A percentile compares a stretch with the other conserved stretches of the same genome.
Conservation (phyloP, 352 stramenopile species). For the Blastocystis sp. region DNA sequence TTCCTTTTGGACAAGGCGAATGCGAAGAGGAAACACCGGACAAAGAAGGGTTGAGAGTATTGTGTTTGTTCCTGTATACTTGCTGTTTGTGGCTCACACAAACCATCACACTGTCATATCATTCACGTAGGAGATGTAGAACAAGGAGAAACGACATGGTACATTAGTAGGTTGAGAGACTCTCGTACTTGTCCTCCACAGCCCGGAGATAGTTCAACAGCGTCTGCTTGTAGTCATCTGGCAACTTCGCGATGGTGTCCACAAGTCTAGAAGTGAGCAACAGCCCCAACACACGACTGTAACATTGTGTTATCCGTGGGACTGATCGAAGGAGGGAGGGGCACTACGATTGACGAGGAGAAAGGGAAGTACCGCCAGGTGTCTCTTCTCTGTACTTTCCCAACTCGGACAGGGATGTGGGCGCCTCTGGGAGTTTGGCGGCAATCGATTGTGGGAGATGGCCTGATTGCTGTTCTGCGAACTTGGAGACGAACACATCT, state of each 20-base stretch:
- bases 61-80: neutral
- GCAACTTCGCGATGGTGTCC: constrained; percentile 22
- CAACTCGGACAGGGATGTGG: constrained; percentile 26
- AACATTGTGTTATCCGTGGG: constrained; percentile 12
- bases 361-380: neutral
- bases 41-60: neutral
- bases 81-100: constrained; percentile 13
- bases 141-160: neutral
- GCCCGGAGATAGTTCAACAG: constrained; percentile 38
- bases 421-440: neutral
- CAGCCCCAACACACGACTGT: neutral
- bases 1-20: neutral
- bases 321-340: neutral
- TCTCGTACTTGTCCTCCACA: constrained; percentile 51
- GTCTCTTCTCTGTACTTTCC: neutral
- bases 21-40: neutral
- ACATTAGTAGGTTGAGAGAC: neutral
- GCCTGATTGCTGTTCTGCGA: neutral
- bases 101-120: neutral
- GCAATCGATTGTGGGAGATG: neutral
- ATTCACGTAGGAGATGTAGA: neutral
- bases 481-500: neutral
- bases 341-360: neutral
- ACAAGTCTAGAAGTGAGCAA: neutral
- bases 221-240: neutral